Evolutionary conservation across 495 filamentous ascomycete species (phyloP).

Genomic region (Staphylotrichum longicolle): DNA sequence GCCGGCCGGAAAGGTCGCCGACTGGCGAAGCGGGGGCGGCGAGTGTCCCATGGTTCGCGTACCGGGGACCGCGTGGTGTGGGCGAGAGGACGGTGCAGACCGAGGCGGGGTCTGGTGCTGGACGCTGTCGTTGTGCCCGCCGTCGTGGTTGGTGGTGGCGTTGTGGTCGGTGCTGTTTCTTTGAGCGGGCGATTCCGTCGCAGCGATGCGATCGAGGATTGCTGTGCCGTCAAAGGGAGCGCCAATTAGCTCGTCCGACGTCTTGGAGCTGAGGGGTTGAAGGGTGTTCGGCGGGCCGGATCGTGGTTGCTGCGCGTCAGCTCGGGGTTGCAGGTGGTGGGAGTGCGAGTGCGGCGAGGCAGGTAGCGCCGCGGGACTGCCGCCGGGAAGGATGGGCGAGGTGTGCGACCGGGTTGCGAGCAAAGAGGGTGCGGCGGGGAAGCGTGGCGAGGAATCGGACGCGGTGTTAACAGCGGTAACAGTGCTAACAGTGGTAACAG

Average conservation of each 20-base stretch:
- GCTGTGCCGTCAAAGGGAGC: constrained; percentile 65
- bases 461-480: constrained; percentile 40
- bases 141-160: constrained; percentile 27
- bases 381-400: constrained; percentile 37
- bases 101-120: constrained; percentile 43
- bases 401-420: constrained; percentile 32
- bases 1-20: constrained; percentile 71
- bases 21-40: constrained; percentile 66
- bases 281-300: constrained; percentile 29
- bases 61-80: constrained; percentile 60
- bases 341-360: constrained; percentile 22
- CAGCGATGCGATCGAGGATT: constrained; percentile 68
- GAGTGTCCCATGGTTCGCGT: constrained; percentile 48
- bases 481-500: not conserved
- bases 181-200: constrained; percentile 48
- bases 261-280: constrained; percentile 58
- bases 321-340: constrained; percentile 10
- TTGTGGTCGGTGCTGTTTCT: constrained; percentile 31
- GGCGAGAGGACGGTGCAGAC: constrained; percentile 48
- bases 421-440: constrained; percentile 31
- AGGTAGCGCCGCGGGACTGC: constrained; percentile 33
- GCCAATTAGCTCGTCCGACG: constrained; percentile 69
- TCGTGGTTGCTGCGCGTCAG: constrained; percentile 19
- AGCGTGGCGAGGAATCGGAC: constrained; percentile 46
- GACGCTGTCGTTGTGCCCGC: constrained; percentile 31